Conservation (phyloP, 1,284 basidiomycete genomes). For the Sanguinoderma infundibulare region DNA sequence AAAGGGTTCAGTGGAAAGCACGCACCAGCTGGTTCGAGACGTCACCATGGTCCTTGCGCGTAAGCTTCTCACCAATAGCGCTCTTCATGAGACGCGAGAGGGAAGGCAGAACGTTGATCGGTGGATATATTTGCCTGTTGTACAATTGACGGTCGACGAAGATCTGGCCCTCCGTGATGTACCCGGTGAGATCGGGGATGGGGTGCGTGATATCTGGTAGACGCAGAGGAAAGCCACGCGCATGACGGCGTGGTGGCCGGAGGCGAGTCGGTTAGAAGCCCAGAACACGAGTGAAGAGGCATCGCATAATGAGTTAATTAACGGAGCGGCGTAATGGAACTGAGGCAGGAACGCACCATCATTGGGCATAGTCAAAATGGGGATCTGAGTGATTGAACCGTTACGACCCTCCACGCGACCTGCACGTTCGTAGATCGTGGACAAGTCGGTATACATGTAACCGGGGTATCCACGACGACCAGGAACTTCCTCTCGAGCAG, state of each 20-base stretch:
- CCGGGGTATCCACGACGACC: constrained; percentile 99
- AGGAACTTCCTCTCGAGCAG: constrained; percentile 98
- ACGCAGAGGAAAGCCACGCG: constrained; percentile 11
- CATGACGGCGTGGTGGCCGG: constrained; percentile 13
- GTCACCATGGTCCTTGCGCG: constrained; percentile 98
- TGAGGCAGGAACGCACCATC: constrained; percentile 69
- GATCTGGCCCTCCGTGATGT: constrained; percentile 99
- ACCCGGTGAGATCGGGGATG: constrained; percentile 99
- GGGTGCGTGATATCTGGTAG: constrained; percentile 96
- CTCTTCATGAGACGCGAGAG: constrained; percentile 99
- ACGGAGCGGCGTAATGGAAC: not conserved
- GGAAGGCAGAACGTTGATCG: constrained; percentile 99
- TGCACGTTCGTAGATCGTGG: constrained; percentile 99
- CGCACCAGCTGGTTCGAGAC: constrained; percentile 95
- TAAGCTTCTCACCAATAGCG: constrained; percentile 97
- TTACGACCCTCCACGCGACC: constrained; percentile 98
- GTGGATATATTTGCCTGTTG: constrained; percentile 98
- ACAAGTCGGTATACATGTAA: constrained; percentile 99
- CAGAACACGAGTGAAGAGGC: not conserved
- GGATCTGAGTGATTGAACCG: constrained; percentile 99
- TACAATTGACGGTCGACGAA: constrained; percentile 95
- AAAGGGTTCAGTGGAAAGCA: constrained; percentile 1
- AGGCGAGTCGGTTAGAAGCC: constrained; percentile 7
- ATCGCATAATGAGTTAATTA: constrained; percentile 14
- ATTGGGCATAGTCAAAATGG: constrained; percentile 99